A percentile compares a stretch with the other conserved stretches of the same genome.
phyloP scores from a whole-genome alignment of 2,329 filamentous ascomycete species.

The Exserohilum turcica region DNA sequence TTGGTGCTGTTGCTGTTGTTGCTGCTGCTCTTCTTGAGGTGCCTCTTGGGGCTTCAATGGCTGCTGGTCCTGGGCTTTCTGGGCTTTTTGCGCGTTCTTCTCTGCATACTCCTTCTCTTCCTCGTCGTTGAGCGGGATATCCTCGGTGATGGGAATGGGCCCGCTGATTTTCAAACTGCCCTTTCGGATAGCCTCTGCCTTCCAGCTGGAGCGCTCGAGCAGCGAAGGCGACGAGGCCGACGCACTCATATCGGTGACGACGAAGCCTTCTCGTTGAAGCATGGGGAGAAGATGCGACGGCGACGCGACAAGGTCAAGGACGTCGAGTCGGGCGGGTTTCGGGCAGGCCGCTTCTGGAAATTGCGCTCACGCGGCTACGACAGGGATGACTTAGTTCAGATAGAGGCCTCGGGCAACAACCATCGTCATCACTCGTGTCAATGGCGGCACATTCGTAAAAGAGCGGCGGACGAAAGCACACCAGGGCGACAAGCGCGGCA shows the following conservation, averaged over 20 bases:
- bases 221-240: conserved; percentile 25
- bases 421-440: conserved; percentile 25
- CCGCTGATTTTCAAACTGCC: conserved; percentile 48
- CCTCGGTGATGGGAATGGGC: conserved; percentile 46
- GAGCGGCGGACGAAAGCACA: background rate
- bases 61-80: background rate
- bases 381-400: conserved; percentile 28
- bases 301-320: conserved; percentile 16
- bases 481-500: conserved; percentile 7
- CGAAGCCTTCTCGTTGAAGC: conserved; percentile 40
- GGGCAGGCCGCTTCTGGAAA: conserved; percentile 24
- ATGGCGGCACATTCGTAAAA: conserved; percentile 2
- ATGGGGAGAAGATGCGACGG: conserved; percentile 30
- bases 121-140: conserved; percentile 42
- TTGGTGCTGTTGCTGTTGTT: conserved; percentile 16
- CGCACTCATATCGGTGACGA: conserved; percentile 40
- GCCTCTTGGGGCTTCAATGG: conserved; percentile 22
- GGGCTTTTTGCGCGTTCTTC: conserved; percentile 24
- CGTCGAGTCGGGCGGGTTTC: conserved; percentile 18
- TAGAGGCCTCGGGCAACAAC: conserved; percentile 19
- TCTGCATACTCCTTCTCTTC: conserved; percentile 42
- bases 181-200: conserved; percentile 47
- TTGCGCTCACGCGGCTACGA: conserved; percentile 30
- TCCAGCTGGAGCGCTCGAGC: conserved; percentile 46
- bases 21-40: conserved; percentile 14